A percentile compares a stretch with the other conserved stretches of the same genome.
Evolutionary conservation across 1,284 basidiomycete genomes (phyloP).

Genomic region (Clitocybe nebularis): DNA sequence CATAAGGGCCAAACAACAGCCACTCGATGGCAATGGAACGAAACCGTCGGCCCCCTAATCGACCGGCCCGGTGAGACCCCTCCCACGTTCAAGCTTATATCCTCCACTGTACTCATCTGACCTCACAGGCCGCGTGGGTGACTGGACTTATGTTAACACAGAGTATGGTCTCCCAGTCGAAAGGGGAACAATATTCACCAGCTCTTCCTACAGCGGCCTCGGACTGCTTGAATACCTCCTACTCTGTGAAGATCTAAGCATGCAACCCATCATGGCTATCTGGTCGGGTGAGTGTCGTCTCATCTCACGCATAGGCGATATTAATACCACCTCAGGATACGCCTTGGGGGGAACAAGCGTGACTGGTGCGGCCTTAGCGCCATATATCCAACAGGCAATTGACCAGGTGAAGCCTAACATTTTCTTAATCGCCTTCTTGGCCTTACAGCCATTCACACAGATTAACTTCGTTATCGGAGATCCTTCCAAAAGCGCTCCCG

Average conservation of each 20-base stretch:
- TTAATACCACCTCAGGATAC: conserved; percentile 38
- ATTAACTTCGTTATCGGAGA: conserved; percentile 72
- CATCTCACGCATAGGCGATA: no score
- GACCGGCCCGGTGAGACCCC: conserved; percentile 26
- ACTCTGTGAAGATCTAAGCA: conserved; percentile 60
- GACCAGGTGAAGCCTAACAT: conserved; percentile 46
- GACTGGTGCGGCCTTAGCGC: conserved; percentile 46
- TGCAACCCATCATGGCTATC: conserved; percentile 68
- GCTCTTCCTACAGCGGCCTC: conserved; percentile 42
- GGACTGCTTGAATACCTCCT: conserved; percentile 64
- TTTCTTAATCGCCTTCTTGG: neutral
- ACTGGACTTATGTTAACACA: conserved; percentile 68
- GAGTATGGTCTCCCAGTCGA: conserved; percentile 47
- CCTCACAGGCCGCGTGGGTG: conserved; percentile 50
- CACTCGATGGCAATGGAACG: conserved; percentile 67
- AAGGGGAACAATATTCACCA: neutral
- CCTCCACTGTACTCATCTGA: neutral
- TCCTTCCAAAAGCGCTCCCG: conserved; percentile 42
- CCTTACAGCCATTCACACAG: conserved; percentile 25
- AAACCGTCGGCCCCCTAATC: conserved; percentile 44
- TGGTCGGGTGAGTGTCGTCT: conserved; percentile 47
- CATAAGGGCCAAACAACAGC: conserved; percentile 43
- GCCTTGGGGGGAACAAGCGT: conserved; percentile 51
- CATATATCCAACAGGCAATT: conserved; percentile 64
- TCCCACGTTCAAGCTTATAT: conserved; percentile 17